Evolutionary conservation across 306 rosid species (phyloP).

Genomic region (Vigna nakashimae): DNA sequence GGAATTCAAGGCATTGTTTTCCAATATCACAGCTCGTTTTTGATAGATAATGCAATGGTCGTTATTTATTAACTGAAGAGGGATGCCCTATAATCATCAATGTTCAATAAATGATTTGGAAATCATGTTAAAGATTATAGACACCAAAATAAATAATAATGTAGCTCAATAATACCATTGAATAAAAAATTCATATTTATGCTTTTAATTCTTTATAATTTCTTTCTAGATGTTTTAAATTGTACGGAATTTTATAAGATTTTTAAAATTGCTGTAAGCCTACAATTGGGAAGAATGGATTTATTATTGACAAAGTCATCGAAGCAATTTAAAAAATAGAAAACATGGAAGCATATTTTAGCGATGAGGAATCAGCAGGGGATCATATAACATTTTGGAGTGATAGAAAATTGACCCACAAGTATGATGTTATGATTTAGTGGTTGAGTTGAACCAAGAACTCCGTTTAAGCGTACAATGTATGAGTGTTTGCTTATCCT

Average conservation of each 20-base stretch:
- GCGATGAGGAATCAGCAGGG: too few species aligned
- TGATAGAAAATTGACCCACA: too few species aligned
- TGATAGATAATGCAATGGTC: slow-evolving; percentile 41
- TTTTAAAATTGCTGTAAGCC: not conserved
- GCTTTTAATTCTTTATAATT: not conserved
- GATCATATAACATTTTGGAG: too few species aligned
- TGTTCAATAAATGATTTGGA: not conserved
- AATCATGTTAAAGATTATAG: not conserved
- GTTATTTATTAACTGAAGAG: not conserved
- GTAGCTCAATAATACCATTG: not conserved
- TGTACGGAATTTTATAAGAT: not conserved
- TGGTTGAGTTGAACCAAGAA: too few species aligned
- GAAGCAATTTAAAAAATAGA: too few species aligned
- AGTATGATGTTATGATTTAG: too few species aligned
- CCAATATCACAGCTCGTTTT: slow-evolving; percentile 69
- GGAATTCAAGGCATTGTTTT: slow-evolving; percentile 89
- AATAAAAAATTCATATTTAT: not conserved
- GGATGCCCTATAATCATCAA: not conserved
- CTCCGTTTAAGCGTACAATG: too few species aligned
- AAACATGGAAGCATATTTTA: too few species aligned
- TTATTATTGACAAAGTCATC: too few species aligned
- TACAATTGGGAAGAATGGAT: too few species aligned
- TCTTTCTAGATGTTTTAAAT: not conserved
- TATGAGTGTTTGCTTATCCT: too few species aligned
- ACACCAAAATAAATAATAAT: not conserved